Evolutionary conservation across 169 alveolate genomes (phyloP), one percentile per base, ranked within the genome.

Genomic region (Babesia caballi): DNA sequence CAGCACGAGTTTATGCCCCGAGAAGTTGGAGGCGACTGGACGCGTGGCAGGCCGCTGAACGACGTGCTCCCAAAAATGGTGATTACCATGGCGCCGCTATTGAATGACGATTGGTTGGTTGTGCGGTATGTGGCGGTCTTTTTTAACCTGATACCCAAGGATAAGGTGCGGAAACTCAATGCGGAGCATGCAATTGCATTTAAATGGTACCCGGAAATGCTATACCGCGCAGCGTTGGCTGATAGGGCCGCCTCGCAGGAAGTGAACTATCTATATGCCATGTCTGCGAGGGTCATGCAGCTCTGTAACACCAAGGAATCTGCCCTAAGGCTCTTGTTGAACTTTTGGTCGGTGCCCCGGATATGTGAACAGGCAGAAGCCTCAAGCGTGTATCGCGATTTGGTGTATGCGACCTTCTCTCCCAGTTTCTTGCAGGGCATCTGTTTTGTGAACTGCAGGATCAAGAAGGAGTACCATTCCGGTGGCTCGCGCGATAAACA

Each of bases 291-390:
- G 40, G 15, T 63, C 7, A 49, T 50, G 38, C 63, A 58, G 30
- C 21, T 50, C n/a, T 61, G 71, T 33, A 35, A n/a, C 36, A 50
- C 67, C 33, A 44, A 33, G 25, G 49, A 58, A 33, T 68, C 41
- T 23, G 86, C 82, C 15, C 33, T 68, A 15, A 35, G 27, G 32
- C 38, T 67, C 25, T 40, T 78, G 33, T 58, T 67, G 5, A 67
- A 33, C n/a, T 42, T 66, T 41, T 78, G 86, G 86, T 30, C 51
- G 4, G 47, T 42, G 4, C 69, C 82, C 11, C 30, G 15, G 46
- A 27, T 46, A 0, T 12, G 0, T 11, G 17, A 28, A 4, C 3
- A 11, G 50, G 36, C 17, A 6, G 12, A 47, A 3, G 33, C 21
- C 7, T 3, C 21, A 1, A 5, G 46, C 4, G 1, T 32, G 0